Evolutionary conservation across 1,284 basidiomycete species (phyloP).

Genomic region (Microbotryomycetes sp.): DNA sequence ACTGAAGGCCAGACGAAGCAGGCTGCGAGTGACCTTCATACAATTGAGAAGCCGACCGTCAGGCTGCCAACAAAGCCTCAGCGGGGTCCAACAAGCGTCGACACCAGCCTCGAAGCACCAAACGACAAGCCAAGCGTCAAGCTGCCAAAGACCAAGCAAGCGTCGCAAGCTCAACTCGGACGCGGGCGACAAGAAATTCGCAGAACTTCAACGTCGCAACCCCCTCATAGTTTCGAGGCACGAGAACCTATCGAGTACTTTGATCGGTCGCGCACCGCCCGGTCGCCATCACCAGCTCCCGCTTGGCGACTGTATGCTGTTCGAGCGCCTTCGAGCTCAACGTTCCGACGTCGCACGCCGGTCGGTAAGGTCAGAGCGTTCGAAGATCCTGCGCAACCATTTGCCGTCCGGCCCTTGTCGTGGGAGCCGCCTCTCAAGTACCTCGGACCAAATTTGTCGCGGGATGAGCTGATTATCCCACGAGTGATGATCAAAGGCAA

Average conservation of each 20-base stretch:
- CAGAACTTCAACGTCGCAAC: neutral
- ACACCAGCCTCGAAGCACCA: neutral
- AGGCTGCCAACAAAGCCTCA: neutral
- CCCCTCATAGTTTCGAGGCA: constrained; percentile 9
- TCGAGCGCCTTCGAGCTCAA: constrained; percentile 12
- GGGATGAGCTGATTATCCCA: constrained; percentile 64
- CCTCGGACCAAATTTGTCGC: constrained; percentile 55
- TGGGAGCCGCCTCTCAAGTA: constrained; percentile 68
- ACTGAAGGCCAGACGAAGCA: constrained; percentile 22
- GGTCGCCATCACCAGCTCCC: constrained; percentile 44
- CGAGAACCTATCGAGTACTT: constrained; percentile 36
- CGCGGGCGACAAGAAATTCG: neutral
- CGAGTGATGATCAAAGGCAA: constrained; percentile 38
- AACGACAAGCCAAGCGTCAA: neutral
- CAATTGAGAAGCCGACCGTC: neutral
- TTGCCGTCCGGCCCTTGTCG: constrained; percentile 60
- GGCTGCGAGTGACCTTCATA: constrained; percentile 23
- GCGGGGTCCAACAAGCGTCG: neutral
- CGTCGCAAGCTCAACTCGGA: neutral
- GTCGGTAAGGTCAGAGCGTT: constrained; percentile 19
- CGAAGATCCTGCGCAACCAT: constrained; percentile 37
- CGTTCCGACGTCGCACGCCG: constrained; percentile 8
- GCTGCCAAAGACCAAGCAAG: neutral
- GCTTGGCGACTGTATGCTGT: constrained; percentile 55
- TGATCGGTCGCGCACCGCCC: constrained; percentile 38